These are phyloP conservation scores for Citrullus mucosospermus DNA, from an alignment of 306 rosid genomes.

Conservation along the genomic window DNA sequence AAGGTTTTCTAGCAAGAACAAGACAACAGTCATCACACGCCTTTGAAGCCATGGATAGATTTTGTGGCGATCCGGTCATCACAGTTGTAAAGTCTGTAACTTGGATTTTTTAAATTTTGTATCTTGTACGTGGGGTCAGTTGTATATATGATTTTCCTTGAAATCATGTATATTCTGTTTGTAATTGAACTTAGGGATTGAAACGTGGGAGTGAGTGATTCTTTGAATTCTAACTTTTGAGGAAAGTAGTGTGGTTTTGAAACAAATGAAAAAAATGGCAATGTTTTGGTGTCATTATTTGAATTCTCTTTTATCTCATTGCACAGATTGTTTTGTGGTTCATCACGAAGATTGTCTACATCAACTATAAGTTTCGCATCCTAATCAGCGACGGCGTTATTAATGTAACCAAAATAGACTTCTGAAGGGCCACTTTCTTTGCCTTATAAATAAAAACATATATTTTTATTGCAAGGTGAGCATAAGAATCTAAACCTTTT, in stretches of 20 bases:
- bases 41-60: neutral
- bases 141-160: slow-evolving; percentile 6
- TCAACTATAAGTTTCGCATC: too few species aligned
- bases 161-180: neutral
- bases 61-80: neutral
- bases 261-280: neutral
- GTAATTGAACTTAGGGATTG: neutral
- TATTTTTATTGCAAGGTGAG: too few species aligned
- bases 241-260: neutral
- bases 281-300: neutral
- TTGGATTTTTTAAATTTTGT: neutral
- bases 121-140: slow-evolving; percentile 9
- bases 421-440: too few species aligned
- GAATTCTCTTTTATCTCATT: neutral
- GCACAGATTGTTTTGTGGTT: neutral
- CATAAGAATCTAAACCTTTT: too few species aligned
- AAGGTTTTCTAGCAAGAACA: neutral
- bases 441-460: too few species aligned
- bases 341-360: neutral
- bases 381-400: too few species aligned
- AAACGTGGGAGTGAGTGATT: neutral
- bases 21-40: neutral
- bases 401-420: too few species aligned
- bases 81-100: neutral
- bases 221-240: neutral